Base-by-base conservation (phyloP, 2,329 filamentous ascomycete species). In the Fusarium temperatum region DNA sequence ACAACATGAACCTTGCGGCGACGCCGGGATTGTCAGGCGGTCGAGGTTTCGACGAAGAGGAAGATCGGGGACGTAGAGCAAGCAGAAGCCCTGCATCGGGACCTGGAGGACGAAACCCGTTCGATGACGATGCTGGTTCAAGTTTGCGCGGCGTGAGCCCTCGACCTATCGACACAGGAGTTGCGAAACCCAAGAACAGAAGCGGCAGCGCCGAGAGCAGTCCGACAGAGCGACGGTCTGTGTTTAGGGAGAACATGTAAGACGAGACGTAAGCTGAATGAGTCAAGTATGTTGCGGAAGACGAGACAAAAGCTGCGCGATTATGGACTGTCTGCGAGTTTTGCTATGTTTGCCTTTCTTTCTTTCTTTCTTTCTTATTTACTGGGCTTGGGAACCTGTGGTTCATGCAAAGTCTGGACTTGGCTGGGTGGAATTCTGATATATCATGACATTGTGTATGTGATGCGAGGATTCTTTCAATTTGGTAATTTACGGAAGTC, bases 81-180 rank as follows among this genome's bases (percentile, higher is more conserved):
- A 88, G 82, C 75, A 85, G 82, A 72, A 83, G 81, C 80, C 86
- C 82, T 74, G 82, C 79, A 66, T 76, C 80, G 62, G 75, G 77
- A 58, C 74, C 75, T 59, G 68, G 78, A 38, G 71, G 74, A 51
- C 79, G 76, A 71, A 92, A 96, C 81, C 93, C 93, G 0, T 95
- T 95, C 79, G 92, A 91, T 60, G 93, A 94, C 59, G 87, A 89
- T 36, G 89, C 88, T 9, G 90, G 90, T 80, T 84, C 87, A 71
- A 91, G 90, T 80, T 77, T 94, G 82, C 84, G 93, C 63, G 93
- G 92, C 32, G 90, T 95, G 36, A 96, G 93, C 81, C 93, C 94
- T 7, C 83, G 93, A 74, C 94, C 94, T n/a, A 89, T 93, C 75
- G 86, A 90, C 56, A 87, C 86, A 36, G 80, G 82, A 42, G 82